Evolutionary conservation across 2,329 filamentous ascomycete species (phyloP).

Genomic region (Neofusicoccum ribis): DNA sequence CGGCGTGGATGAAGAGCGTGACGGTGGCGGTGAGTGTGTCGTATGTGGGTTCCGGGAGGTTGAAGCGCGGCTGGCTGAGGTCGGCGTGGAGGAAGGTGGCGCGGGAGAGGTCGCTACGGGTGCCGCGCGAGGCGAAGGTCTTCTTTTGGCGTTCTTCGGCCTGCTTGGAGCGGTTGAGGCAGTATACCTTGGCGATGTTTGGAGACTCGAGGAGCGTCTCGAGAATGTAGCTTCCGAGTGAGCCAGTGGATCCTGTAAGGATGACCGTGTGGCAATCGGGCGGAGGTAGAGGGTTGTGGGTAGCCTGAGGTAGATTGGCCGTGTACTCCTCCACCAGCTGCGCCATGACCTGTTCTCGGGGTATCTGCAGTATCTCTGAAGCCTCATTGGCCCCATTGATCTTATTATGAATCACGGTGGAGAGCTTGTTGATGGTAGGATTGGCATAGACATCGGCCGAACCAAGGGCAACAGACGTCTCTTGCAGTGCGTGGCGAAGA

Average conservation of each 20-base stretch:
- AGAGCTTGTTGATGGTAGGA: constrained; percentile 31
- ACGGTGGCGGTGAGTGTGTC: constrained; percentile 9
- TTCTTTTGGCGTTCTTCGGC: neutral
- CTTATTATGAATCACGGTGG: constrained; percentile 19
- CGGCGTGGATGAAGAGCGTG: constrained; percentile 37
- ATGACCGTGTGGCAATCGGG: constrained; percentile 19
- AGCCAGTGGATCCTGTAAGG: constrained; percentile 24
- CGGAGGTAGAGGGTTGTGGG: neutral
- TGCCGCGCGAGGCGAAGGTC: neutral
- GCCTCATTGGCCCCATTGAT: neutral
- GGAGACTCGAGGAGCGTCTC: constrained; percentile 17
- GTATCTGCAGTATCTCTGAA: neutral
- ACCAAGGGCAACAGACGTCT: neutral
- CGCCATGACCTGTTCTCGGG: constrained; percentile 27
- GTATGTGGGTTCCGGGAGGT: constrained; percentile 16
- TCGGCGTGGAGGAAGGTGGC: constrained; percentile 20
- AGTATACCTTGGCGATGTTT: constrained; percentile 19
- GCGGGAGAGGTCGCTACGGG: neutral
- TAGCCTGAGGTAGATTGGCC: constrained; percentile 22
- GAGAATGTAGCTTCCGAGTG: constrained; percentile 23
- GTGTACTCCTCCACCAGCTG: constrained; percentile 34
- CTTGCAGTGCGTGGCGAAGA: constrained; percentile 22
- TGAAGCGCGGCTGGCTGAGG: constrained; percentile 19
- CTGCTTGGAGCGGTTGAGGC: constrained; percentile 19
- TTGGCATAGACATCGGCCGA: constrained; percentile 33